Evolutionary conservation across 768 basidiomycete genomes (phyloP), one percentile per base, ranked within the genome.

Genomic region (Mycena capillaripes): DNA sequence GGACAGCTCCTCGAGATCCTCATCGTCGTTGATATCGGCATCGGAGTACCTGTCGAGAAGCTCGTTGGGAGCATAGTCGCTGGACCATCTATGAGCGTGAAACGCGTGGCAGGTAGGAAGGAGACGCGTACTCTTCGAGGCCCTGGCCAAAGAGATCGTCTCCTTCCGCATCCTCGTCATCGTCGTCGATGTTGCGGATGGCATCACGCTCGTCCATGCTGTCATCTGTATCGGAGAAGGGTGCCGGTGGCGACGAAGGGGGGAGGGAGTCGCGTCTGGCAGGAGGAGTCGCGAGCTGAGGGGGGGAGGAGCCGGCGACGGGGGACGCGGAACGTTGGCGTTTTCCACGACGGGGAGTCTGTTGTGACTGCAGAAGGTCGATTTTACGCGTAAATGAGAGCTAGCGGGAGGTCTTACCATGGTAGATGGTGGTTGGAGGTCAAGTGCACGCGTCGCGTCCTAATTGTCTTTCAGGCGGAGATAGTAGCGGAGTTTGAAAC

Each of bases 91-190:
- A 23, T 72, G 42, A 72, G 62, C 29, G 46, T 71, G 61, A 66
- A 75, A 74, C 60, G 29, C 58, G 56, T 73, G 27, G 63, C 32
- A 46, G 23, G 57, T 44, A 52, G 34, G 52, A 16, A 62, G 66
- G 69, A 57, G 38, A 70, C 40, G 71, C 90, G 76, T 79, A 95
- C 97, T 87, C 88, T 81, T 93, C 90, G 69, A 95, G 81, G 59
- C 85, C 86, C n/a, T 96, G 91, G 38, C 88, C 94, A 81, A 97
- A 98, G 50, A 99, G 89, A 83, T 99, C 97, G 81, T 98, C 97
- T 42, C 95, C 95, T 27, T 95, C 93, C n/a, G 90, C 94, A 7
- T 91, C 94, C 32, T 85, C 85, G 9, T 87, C 89, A 4, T 88
- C 92, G 61, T 91, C 92, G n/a, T 91, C 91, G 17, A 90, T 83